Conservation (phyloP, 1,284 basidiomycete genomes). For the Neotropicomus parvogracilis region DNA sequence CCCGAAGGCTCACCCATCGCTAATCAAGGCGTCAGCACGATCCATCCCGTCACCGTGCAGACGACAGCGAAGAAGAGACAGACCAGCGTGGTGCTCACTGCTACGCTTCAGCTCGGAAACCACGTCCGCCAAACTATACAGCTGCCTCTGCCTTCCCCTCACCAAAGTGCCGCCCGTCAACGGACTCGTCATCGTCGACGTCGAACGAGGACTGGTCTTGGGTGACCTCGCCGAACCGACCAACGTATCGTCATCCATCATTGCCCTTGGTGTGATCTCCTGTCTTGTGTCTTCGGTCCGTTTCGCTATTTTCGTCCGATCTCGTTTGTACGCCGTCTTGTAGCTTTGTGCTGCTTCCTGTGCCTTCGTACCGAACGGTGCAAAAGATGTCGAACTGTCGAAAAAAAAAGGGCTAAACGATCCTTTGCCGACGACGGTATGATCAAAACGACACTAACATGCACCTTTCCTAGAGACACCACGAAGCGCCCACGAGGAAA, state of each 20-base stretch:
- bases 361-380: background rate
- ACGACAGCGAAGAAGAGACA: background rate
- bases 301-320: conserved; percentile 3
- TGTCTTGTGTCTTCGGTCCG: background rate
- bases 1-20: conserved; percentile 23
- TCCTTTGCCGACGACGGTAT: conserved; percentile 3
- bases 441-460: conserved; percentile 7
- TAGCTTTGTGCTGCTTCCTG: background rate
- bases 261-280: background rate
- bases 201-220: conserved; percentile 19
- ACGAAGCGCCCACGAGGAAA: conserved; percentile 18
- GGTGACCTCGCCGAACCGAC: conserved; percentile 22
- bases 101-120: conserved; percentile 22
- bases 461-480: conserved; percentile 1
- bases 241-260: conserved; percentile 30
- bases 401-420: background rate
- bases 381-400: background rate
- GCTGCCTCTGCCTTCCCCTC: conserved; percentile 1
- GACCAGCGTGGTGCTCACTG: conserved; percentile 17
- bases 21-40: conserved; percentile 4
- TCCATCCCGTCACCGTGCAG: background rate
- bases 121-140: conserved; percentile 22
- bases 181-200: conserved; percentile 19
- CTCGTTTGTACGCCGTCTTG: background rate
- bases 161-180: conserved; percentile 9